Base-by-base conservation (phyloP, 2,329 filamentous ascomycete species). In the Aureobasidium zeae region DNA sequence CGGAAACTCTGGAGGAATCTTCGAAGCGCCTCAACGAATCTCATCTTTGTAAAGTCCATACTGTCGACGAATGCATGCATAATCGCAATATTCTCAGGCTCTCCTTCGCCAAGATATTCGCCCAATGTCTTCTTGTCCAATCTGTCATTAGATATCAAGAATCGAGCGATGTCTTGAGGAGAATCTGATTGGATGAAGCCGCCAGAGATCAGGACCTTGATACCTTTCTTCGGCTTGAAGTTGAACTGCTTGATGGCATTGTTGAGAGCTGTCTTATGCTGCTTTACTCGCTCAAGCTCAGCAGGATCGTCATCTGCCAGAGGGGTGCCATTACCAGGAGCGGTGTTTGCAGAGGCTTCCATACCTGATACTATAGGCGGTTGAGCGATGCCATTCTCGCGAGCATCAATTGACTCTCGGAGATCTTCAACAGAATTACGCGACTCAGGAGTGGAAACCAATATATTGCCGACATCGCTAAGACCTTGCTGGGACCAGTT, bases 11-110 rank as follows among this genome's bases (percentile, higher is more conserved):
- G 91, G 10, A 98, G 69, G 56, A 98, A 98, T 47, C 86, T 81
- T 26, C 91, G 79, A 19, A 98, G 68, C 11, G 91, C 83, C 62
- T 95, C 89, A 5, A 95, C 89, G 55, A 98, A 98, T 2, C 88
- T 81, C 44, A 81, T 86, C 62, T 88, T 88, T 8, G 77, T 75
- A 54, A 98, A 98, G 34, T 96, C 85, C 87, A 98, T 95, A 15
- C 73, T 68, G 55, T 98, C 89, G 10, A 98, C 89, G 62, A 98
- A 98, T 4, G 87, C 86, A 62, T 98, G 91, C 91, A 98, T 98
- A 53, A 86, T 94, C 49, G 89, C 86, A 55, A 98, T 88, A 57
- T 96, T 93, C 57, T 88, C 81, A 2, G 86, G 73, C 9, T 98
- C 89, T 24, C 87, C 91, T 63, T 98, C 91, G 30, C 91, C 91